A percentile compares a stretch with the other conserved stretches of the same genome.
Conservation (phyloP, 257 asterid genomes). For the Forsythia viridissima region DNA sequence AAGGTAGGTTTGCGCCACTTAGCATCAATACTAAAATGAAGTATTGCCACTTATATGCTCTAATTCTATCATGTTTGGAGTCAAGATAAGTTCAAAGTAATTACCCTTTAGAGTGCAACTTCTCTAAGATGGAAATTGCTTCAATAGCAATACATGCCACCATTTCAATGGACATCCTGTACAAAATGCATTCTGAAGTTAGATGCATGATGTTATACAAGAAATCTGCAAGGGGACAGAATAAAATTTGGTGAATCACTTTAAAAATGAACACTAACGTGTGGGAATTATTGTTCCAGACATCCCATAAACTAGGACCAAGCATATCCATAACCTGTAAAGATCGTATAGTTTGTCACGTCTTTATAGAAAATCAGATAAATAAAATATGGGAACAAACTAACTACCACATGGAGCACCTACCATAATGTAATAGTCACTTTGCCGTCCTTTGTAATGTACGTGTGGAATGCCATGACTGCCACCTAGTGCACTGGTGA, state of each 20-base stretch:
- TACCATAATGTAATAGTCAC: constrained; percentile 53
- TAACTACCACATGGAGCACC: neutral
- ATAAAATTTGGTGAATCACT: neutral
- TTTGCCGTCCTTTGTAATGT: constrained; percentile 49
- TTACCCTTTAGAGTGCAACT: constrained; percentile 30
- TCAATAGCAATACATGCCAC: constrained; percentile 36
- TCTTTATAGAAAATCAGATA: neutral
- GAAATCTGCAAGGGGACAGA: neutral
- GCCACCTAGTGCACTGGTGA: constrained; percentile 36
- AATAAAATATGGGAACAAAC: neutral
- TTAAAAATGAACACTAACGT: constrained; percentile 8
- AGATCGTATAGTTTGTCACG: neutral
- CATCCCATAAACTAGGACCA: constrained; percentile 37
- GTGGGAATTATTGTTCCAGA: constrained; percentile 31
- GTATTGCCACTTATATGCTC: neutral
- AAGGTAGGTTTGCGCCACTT: neutral
- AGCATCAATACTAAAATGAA: neutral
- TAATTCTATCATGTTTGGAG: constrained; percentile 6
- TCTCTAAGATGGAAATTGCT: constrained; percentile 33
- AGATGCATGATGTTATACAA: neutral
- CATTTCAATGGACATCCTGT: constrained; percentile 33
- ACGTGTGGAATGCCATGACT: constrained; percentile 54
- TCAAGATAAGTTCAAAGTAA: constrained; percentile 6
- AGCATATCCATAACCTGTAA: constrained; percentile 23
- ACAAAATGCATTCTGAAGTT: neutral